Conservation (phyloP, 805 yeast genomes). For the Pichia nanzhaoensis region DNA sequence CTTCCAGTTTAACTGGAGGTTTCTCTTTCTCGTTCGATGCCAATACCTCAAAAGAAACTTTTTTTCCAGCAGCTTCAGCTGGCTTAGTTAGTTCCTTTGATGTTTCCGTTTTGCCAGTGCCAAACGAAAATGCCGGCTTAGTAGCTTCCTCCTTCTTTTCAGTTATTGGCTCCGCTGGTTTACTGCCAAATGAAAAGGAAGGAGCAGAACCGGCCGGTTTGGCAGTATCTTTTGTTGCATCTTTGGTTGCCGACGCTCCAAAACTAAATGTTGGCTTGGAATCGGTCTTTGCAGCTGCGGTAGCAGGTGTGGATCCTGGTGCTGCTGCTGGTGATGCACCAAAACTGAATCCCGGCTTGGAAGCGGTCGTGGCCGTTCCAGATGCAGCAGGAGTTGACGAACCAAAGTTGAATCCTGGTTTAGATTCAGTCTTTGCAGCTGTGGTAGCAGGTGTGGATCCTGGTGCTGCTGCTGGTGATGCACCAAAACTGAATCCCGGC, state of each 20-base stretch:
- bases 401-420: too few relatives aligned
- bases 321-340: too few relatives aligned
- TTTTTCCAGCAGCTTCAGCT: constrained; percentile 2
- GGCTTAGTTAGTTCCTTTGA: constrained; percentile 9
- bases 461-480: too few relatives aligned
- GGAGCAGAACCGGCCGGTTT: constrained; percentile 11
- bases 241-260: not conserved
- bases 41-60: constrained; percentile 8
- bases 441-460: too few relatives aligned
- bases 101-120: constrained; percentile 10
- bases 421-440: too few relatives aligned
- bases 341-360: too few relatives aligned
- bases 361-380: too few relatives aligned
- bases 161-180: constrained; percentile 1
- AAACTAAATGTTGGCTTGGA: constrained; percentile 8
- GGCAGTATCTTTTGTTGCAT: constrained; percentile 1
- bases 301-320: too few relatives aligned
- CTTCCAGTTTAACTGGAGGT: constrained; percentile 37
- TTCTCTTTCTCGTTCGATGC: constrained; percentile 18
- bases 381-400: too few relatives aligned
- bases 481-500: too few relatives aligned
- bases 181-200: constrained; percentile 14
- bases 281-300: too few relatives aligned
- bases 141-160: constrained; percentile 6
- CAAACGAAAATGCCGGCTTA: constrained; percentile 17